These are phyloP conservation scores for Hypoxylon fuscum DNA, from an alignment of 495 filamentous ascomycete species.

Conservation along the genomic window DNA sequence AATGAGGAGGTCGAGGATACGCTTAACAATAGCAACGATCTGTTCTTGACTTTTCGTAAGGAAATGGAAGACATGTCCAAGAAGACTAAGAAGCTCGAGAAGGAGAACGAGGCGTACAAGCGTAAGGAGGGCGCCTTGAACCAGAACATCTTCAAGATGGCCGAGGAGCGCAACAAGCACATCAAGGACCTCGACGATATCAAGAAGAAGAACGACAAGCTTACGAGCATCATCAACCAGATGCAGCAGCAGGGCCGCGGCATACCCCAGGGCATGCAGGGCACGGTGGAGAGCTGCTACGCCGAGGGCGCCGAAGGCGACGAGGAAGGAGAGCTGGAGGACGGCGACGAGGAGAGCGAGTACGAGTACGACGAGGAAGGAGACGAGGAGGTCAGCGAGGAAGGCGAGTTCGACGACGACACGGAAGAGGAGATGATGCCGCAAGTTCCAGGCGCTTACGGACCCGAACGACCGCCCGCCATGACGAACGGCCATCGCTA, in stretches of 20 bases:
- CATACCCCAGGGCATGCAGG: slow-evolving; percentile 64
- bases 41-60: slow-evolving; percentile 97
- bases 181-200: slow-evolving; percentile 81
- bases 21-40: slow-evolving; percentile 96
- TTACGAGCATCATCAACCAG: slow-evolving; percentile 90
- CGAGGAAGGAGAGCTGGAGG: slow-evolving; percentile 78
- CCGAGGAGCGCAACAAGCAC: slow-evolving; percentile 87
- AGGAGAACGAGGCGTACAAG: slow-evolving; percentile 90
- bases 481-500: slow-evolving; percentile 48
- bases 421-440: slow-evolving; percentile 49
- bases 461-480: slow-evolving; percentile 48
- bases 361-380: slow-evolving; percentile 53
- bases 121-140: slow-evolving; percentile 94
- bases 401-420: slow-evolving; percentile 49
- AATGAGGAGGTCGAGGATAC: slow-evolving; percentile 91
- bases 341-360: slow-evolving; percentile 79
- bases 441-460: slow-evolving; percentile 42
- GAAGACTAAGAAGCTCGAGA: slow-evolving; percentile 96
- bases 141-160: slow-evolving; percentile 96
- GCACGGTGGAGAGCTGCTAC: slow-evolving; percentile 63
- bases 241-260: slow-evolving; percentile 93
- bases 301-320: slow-evolving; percentile 56
- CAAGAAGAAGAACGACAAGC: slow-evolving; percentile 88
- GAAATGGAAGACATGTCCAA: slow-evolving; percentile 99
- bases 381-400: slow-evolving; percentile 62